These are phyloP conservation scores for Dichotomocladium elegans DNA, from an alignment of 371 early-diverging fungal species.

Conservation along the genomic window DNA sequence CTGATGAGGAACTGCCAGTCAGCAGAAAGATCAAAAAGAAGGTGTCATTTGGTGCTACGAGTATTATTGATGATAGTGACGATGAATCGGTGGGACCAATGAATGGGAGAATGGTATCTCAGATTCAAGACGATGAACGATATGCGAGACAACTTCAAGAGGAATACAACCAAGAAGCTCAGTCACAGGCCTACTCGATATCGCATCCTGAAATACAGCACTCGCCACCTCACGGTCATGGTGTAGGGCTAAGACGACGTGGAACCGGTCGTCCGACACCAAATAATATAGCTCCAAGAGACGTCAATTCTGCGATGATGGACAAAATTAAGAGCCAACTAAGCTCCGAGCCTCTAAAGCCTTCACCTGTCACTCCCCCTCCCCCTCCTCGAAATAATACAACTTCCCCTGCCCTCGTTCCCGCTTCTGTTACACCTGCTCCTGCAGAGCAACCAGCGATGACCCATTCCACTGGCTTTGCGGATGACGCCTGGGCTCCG, in stretches of 20 bases:
- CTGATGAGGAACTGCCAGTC: conserved; percentile 29
- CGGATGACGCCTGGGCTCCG: conserved; percentile 54
- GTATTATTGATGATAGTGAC: conserved; percentile 34
- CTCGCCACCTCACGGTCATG: conserved; percentile 4
- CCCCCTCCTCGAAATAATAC: too few species aligned
- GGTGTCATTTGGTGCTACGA: conserved; percentile 43
- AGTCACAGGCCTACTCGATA: too few species aligned
- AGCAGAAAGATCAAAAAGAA: conserved; percentile 29
- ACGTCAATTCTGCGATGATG: conserved; percentile 23
- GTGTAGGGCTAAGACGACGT: conserved; percentile 27
- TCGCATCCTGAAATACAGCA: too few species aligned
- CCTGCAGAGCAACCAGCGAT: background rate
- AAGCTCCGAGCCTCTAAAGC: conserved; percentile 26
- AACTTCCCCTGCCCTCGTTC: conserved; percentile 10
- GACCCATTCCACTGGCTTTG: conserved; percentile 31
- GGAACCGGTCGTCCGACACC: conserved; percentile 47
- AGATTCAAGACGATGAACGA: conserved; percentile 65
- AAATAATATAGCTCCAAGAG: conserved; percentile 33
- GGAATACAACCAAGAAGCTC: conserved; percentile 37
- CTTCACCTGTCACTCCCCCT: conserved; percentile 14
- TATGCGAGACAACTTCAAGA: conserved; percentile 80
- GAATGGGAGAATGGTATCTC: conserved; percentile 23
- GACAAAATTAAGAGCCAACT: conserved; percentile 27
- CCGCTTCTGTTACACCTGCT: conserved; percentile 6
- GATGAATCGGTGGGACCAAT: conserved; percentile 6